These are phyloP conservation scores for Penicillium digitatum DNA, from an alignment of 2,329 filamentous ascomycete species.

Conservation along the genomic window DNA sequence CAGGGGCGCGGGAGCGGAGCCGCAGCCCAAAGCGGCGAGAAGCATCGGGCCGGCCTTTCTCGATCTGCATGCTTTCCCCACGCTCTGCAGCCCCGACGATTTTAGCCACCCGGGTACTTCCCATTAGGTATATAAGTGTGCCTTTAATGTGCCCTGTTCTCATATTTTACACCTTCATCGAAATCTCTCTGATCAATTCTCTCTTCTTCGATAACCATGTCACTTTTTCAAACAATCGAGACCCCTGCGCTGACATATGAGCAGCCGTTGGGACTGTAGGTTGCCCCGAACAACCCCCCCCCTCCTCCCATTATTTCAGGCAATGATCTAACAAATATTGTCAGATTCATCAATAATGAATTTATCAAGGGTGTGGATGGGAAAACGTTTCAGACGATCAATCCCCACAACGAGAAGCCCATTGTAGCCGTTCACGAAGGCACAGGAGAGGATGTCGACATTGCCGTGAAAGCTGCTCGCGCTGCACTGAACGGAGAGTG, in stretches of 20 bases:
- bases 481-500: constrained; percentile 6
- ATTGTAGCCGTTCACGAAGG: constrained; percentile 7
- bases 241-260: constrained; percentile 5
- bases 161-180: too few species aligned
- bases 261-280: constrained; percentile 8
- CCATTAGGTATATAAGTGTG: background rate
- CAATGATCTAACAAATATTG: background rate
- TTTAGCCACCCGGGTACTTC: background rate
- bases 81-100: background rate
- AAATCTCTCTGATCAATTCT: background rate
- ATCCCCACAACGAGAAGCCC: constrained; percentile 4
- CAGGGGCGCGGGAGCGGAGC: background rate
- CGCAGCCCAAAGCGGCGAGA: background rate
- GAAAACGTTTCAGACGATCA: constrained; percentile 5
- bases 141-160: background rate
- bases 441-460: constrained; percentile 6
- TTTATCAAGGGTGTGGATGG: constrained; percentile 5
- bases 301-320: too few species aligned
- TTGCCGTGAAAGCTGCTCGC: constrained; percentile 5
- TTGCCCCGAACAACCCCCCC: background rate
- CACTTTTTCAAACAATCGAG: background rate
- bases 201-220: background rate
- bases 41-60: constrained; percentile 3
- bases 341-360: constrained; percentile 6
- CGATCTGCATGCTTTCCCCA: background rate